phyloP scores from a whole-genome alignment of 441 rosid species.

The Macaranga tanarius region DNA sequence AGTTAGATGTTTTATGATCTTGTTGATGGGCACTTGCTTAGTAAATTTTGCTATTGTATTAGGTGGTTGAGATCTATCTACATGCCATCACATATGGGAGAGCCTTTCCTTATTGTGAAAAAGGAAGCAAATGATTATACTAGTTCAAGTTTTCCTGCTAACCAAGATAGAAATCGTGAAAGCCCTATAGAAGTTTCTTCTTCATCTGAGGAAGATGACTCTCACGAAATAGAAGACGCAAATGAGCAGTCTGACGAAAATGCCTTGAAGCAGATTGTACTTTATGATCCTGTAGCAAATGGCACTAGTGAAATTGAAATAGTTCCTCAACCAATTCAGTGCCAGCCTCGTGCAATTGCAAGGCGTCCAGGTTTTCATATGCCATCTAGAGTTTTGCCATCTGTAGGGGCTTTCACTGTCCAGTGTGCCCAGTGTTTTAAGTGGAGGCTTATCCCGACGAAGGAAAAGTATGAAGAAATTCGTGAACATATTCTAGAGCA shows the following conservation, averaged over 20 bases:
- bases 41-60: neutral
- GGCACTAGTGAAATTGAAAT: conserved; percentile 35
- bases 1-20: neutral
- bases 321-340: conserved; percentile 30
- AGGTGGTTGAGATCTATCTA: conserved; percentile 23
- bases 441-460: conserved; percentile 90
- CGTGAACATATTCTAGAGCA: conserved; percentile 70
- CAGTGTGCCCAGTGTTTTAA: conserved; percentile 86
- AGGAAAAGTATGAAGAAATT: conserved; percentile 85
- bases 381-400: conserved; percentile 49
- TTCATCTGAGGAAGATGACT: conserved; percentile 31
- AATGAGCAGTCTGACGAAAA: conserved; percentile 31
- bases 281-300: conserved; percentile 52
- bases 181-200: conserved; percentile 34
- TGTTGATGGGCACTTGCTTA: neutral
- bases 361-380: conserved; percentile 30
- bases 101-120: conserved; percentile 33
- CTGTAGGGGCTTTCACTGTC: conserved; percentile 85
- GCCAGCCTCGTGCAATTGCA: conserved; percentile 28
- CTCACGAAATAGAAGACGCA: conserved; percentile 30
- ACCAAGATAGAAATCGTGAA: conserved; percentile 25
- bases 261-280: conserved; percentile 57
- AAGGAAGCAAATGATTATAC: conserved; percentile 33
- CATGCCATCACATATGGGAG: conserved; percentile 43
- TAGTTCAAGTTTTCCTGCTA: conserved; percentile 29